Percentiles rank a stretch among this genome's conserved stretches.
These are phyloP conservation scores for Epichloe hybrida DNA, from an alignment of 2,329 filamentous ascomycete genomes.

Conservation along the genomic window DNA sequence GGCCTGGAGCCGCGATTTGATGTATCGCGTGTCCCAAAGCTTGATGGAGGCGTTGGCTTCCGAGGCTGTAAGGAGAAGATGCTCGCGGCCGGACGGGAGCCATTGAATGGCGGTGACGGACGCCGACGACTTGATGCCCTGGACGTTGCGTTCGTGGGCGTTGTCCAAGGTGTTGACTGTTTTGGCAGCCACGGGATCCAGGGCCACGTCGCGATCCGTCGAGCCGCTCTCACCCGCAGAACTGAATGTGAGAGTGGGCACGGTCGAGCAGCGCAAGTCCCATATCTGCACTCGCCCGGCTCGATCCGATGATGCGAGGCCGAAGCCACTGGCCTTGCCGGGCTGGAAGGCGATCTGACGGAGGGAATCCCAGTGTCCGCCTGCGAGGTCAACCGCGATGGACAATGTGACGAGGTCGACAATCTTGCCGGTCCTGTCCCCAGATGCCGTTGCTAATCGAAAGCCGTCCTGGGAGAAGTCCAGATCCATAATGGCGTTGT, in stretches of 20 bases:
- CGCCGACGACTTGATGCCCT: slow-evolving; percentile 55
- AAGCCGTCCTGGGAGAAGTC: slow-evolving; percentile 41
- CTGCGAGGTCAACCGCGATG: slow-evolving; percentile 37
- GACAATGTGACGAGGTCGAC: slow-evolving; percentile 50
- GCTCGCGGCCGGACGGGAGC: slow-evolving; percentile 61
- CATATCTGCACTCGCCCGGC: slow-evolving; percentile 87
- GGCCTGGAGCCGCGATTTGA: slow-evolving; percentile 54
- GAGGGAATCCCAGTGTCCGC: slow-evolving; percentile 54
- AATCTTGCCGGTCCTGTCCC: slow-evolving; percentile 41
- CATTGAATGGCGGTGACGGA: slow-evolving; percentile 87
- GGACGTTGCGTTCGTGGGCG: slow-evolving; percentile 39
- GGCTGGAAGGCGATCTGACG: slow-evolving; percentile 89
- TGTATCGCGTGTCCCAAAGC: slow-evolving; percentile 83
- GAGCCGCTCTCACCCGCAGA: slow-evolving; percentile 7
- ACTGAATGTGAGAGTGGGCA: slow-evolving; percentile 23
- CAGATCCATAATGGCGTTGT: slow-evolving; percentile 46
- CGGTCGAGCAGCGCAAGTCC: slow-evolving; percentile 57
- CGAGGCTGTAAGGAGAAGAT: slow-evolving; percentile 79
- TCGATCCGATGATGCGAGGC: slow-evolving; percentile 78
- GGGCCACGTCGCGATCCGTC: slow-evolving; percentile 14
- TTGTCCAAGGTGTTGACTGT: slow-evolving; percentile 44
- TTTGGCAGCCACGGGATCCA: slow-evolving; percentile 17
- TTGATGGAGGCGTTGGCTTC: slow-evolving; percentile 80
- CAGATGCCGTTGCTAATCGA: slow-evolving; percentile 42
- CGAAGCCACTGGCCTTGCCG: slow-evolving; percentile 53